Conservation (phyloP, 169 alveolate species). For the Eimeria brunetti region DNA sequence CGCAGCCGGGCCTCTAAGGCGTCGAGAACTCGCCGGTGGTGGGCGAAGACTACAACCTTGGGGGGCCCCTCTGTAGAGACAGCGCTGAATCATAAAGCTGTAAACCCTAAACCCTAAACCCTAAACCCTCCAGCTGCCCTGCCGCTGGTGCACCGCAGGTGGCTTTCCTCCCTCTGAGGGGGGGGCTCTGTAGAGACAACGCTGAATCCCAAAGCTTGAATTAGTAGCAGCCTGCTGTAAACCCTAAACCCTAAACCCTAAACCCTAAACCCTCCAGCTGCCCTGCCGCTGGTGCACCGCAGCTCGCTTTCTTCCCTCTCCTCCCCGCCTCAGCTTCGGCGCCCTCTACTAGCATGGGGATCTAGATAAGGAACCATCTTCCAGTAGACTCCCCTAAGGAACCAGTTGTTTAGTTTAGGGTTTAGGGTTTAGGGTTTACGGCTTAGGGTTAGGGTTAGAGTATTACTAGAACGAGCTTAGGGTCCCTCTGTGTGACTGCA, state of each 20-base stretch:
- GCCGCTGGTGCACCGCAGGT: too few relatives aligned
- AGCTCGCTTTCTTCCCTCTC: not conserved
- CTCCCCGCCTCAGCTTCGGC: not conserved
- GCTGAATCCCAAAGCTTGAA: too few relatives aligned
- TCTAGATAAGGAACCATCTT: not conserved
- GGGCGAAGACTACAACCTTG: conserved; percentile 72
- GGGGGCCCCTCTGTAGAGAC: conserved; percentile 20
- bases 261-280: too few relatives aligned
- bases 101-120: not conserved
- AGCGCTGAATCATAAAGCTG: not conserved
- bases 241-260: too few relatives aligned
- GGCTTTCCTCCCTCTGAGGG: too few relatives aligned
- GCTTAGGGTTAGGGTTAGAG: too few relatives aligned
- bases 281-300: too few relatives aligned
- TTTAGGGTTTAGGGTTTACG: too few relatives aligned
- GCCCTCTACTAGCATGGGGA: not conserved
- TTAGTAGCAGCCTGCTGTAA: too few relatives aligned
- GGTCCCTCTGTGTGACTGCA: not conserved
- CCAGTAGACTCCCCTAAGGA: not conserved
- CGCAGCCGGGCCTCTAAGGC: conserved; percentile 53
- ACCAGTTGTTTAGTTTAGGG: not conserved
- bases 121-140: too few relatives aligned
- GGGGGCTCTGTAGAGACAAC: too few relatives aligned
- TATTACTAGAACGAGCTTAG: too few relatives aligned
- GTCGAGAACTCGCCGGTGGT: conserved; percentile 78